Evolutionary conservation across 805 yeast genomes (phyloP), one percentile per base, ranked within the genome.

Genomic region (Saturnispora sekii): DNA sequence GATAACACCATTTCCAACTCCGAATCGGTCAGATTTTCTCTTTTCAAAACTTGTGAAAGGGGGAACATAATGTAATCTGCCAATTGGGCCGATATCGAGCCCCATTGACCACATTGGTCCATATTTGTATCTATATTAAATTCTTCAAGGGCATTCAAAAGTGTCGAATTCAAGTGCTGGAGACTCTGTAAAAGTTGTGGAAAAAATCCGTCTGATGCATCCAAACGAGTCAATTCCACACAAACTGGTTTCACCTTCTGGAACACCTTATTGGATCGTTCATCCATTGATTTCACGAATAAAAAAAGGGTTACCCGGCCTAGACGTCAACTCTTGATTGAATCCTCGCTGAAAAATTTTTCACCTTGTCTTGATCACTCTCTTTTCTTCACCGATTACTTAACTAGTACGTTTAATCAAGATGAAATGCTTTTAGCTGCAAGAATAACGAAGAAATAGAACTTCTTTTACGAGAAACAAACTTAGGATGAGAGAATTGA

Each of bases 11-110:
- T 59, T 46, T 75, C 79, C 2, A 69, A 61, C 39, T 69, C 75
- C 0, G 68, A 51, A 38, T 72, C 75, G 3, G 72, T 67, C 1
- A 79, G 54, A n/a, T 41, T 39, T 1, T 68, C 68, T 36, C 71
- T 71, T 45, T 73, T 72, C 35, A 81, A 58, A 8, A 81, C 55
- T 44, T 72, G 70, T 1, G 77, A 70, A 3, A 81, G 53, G 0
- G 88, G 87, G 10, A 77, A 70, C 58, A 78, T 79, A 1, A 80
- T 67, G 47, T 79, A 79, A 48, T 80, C 84, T 0, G 82, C 82
- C 15, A 79, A 54, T 21, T 64, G 65, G 1, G 64, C 50, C 0
- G 76, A 63, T 1, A 71, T 37, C 5, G 35, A 44, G 17, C 28
- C 35, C 28, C 18, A 16, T 10, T 37, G 33, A 10, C 45, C 45